Evolutionary conservation across 495 filamentous ascomycete genomes (phyloP).

Genomic region (Aspergillus campestris): DNA sequence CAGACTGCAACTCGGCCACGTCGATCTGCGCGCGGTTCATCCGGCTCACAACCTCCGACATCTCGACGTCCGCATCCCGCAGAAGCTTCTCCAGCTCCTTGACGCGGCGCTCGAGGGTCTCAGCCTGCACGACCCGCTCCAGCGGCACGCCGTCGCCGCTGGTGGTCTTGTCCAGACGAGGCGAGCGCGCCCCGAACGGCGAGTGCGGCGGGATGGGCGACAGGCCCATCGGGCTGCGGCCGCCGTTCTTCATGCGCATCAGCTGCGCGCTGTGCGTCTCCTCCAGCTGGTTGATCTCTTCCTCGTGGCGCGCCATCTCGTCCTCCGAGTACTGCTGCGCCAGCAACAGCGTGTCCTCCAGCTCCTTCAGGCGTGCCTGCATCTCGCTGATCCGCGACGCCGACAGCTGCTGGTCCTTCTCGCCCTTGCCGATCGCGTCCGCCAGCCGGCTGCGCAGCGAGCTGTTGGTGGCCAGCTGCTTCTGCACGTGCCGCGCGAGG

Average conservation of each 20-base stretch:
- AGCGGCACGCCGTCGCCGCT: slow-evolving; percentile 46
- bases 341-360: slow-evolving; percentile 76
- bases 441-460: slow-evolving; percentile 72
- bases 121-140: slow-evolving; percentile 59
- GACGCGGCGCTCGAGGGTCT: slow-evolving; percentile 62
- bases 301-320: slow-evolving; percentile 71
- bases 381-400: slow-evolving; percentile 72
- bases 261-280: slow-evolving; percentile 74
- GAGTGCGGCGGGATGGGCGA: slow-evolving; percentile 50
- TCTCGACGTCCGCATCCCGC: slow-evolving; percentile 76
- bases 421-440: slow-evolving; percentile 76
- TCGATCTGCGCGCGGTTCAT: slow-evolving; percentile 96
- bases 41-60: slow-evolving; percentile 84
- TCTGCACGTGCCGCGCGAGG: slow-evolving; percentile 64
- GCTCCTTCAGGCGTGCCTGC: slow-evolving; percentile 64
- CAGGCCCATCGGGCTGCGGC: slow-evolving; percentile 30
- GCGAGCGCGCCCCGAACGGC: slow-evolving; percentile 51
- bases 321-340: slow-evolving; percentile 88
- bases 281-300: slow-evolving; percentile 65
- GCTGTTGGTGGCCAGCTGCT: slow-evolving; percentile 69
- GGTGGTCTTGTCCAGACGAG: slow-evolving; percentile 50
- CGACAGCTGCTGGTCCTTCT: slow-evolving; percentile 72
- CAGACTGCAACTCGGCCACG: slow-evolving; percentile 82
- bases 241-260: slow-evolving; percentile 57
- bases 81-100: slow-evolving; percentile 78